Conservation (phyloP, 768 basidiomycete species). For the Phaeotremella skinneri region DNA sequence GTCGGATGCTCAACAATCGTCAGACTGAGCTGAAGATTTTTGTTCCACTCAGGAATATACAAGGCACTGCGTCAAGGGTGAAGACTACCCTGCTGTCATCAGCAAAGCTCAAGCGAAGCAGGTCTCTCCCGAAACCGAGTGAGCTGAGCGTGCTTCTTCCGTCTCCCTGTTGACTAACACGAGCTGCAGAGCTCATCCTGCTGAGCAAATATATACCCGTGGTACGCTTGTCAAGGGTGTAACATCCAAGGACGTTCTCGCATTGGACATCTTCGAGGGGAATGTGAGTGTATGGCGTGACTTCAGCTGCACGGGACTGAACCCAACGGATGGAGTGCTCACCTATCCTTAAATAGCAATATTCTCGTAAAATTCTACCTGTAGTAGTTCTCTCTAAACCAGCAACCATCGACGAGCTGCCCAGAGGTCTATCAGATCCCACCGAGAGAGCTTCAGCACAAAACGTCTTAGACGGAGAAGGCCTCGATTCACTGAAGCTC, state of each 20-base stretch:
- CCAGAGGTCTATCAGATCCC: constrained; percentile 19
- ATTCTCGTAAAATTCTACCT: constrained; percentile 59
- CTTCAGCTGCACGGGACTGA: neutral
- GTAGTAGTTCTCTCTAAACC: constrained; percentile 60
- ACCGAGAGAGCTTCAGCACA: neutral
- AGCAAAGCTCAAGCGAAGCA: constrained; percentile 58
- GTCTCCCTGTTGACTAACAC: neutral
- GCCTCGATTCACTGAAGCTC: too few species aligned
- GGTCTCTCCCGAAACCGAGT: constrained; percentile 53
- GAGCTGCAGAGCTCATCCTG: neutral
- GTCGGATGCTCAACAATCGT: neutral
- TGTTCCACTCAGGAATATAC: constrained; percentile 63
- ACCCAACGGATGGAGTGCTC: neutral
- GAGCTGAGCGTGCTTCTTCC: constrained; percentile 5
- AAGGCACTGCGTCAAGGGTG: constrained; percentile 71
- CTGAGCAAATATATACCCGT: constrained; percentile 68
- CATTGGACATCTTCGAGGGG: constrained; percentile 81
- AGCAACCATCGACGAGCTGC: constrained; percentile 8
- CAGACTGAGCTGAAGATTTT: constrained; percentile 5
- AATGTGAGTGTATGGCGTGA: constrained; percentile 56
- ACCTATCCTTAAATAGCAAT: constrained; percentile 61
- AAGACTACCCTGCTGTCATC: constrained; percentile 82
- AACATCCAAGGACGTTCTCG: constrained; percentile 61
- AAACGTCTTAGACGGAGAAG: neutral
- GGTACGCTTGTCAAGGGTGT: constrained; percentile 78